Base-by-base conservation (phyloP, 441 rosid genomes). In the Sinapis alba region DNA sequence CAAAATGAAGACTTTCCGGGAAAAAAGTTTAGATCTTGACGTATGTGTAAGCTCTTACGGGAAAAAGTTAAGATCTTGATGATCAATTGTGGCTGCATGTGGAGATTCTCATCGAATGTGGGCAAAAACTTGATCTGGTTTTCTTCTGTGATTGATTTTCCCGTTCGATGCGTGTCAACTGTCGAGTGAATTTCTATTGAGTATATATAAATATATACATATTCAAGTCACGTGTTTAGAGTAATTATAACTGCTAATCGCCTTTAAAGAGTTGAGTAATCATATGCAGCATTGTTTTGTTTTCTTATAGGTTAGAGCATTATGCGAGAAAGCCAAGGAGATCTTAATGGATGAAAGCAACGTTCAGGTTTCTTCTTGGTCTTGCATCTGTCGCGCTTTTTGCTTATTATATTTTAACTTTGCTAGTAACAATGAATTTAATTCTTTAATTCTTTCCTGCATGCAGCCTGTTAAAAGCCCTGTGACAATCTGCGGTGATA, bases 391-490 rank as follows among this genome's bases (percentile, higher is more conserved):
- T n/a, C n/a, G n/a, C n/a, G n/a, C n/a, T n/a, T n/a, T n/a, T n/a
- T n/a, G n/a, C n/a, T n/a, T n/a, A n/a, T n/a, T n/a, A n/a, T n/a
- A n/a, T n/a, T n/a, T n/a, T n/a, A n/a, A n/a, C n/a, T n/a, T n/a
- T n/a, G n/a, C n/a, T n/a, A n/a, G n/a, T n/a, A n/a, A n/a, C n/a
- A n/a, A n/a, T n/a, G n/a, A n/a, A n/a, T n/a, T n/a, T n/a, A n/a
- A n/a, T n/a, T n/a, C n/a, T n/a, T n/a, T n/a, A n/a, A n/a, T n/a
- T 6, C 9, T 7, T 7, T 7, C 34, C 7, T 72, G 13, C 30
- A 38, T 80, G 79, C 87, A 93, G 97, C 98, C 96, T 76, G 98
- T 91, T 51, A 89, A 86, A 87, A 91, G 97, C 77, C 94, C 94
- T 32, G 94, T 92, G 73, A 93, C 98, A 74, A 89, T 93, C 45